phyloP scores from a whole-genome alignment of 2,329 filamentous ascomycete genomes.

The Colletotrichum costaricense region DNA sequence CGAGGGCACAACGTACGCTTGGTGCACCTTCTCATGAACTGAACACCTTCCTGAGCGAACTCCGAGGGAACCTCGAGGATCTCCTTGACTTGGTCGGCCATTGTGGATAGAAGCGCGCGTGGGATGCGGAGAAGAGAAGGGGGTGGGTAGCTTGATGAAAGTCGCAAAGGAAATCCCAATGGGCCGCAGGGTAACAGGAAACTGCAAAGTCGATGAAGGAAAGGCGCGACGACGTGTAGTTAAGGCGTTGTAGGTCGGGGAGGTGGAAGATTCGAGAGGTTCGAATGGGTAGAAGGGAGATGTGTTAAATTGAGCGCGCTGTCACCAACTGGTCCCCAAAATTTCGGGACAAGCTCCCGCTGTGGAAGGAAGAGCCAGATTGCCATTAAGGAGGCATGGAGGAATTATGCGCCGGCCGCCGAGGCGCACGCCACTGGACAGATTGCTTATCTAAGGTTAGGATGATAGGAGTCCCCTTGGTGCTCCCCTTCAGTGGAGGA shows the following conservation, averaged over 20 bases:
- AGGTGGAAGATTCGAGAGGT: slow-evolving; percentile 36
- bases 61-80: slow-evolving; percentile 76
- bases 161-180: slow-evolving; percentile 26
- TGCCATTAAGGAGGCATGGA: slow-evolving; percentile 36
- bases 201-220: slow-evolving; percentile 7
- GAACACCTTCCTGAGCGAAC: slow-evolving; percentile 71
- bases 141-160: not conserved
- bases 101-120: slow-evolving; percentile 46
- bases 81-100: slow-evolving; percentile 77
- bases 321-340: slow-evolving; percentile 30
- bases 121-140: slow-evolving; percentile 23
- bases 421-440: slow-evolving; percentile 14
- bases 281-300: slow-evolving; percentile 31
- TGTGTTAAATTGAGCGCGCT: slow-evolving; percentile 36
- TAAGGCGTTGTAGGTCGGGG: slow-evolving; percentile 30
- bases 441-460: slow-evolving; percentile 21
- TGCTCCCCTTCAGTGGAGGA: slow-evolving; percentile 6
- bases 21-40: slow-evolving; percentile 72
- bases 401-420: slow-evolving; percentile 31
- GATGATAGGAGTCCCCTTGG: not conserved
- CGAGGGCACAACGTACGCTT: slow-evolving; percentile 60
- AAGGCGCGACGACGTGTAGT: slow-evolving; percentile 29
- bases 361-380: slow-evolving; percentile 36
- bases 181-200: slow-evolving; percentile 1
- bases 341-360: slow-evolving; percentile 34